Base-by-base conservation (phyloP, 1,139 yeast species). In the Magnusiomyces ingens region DNA sequence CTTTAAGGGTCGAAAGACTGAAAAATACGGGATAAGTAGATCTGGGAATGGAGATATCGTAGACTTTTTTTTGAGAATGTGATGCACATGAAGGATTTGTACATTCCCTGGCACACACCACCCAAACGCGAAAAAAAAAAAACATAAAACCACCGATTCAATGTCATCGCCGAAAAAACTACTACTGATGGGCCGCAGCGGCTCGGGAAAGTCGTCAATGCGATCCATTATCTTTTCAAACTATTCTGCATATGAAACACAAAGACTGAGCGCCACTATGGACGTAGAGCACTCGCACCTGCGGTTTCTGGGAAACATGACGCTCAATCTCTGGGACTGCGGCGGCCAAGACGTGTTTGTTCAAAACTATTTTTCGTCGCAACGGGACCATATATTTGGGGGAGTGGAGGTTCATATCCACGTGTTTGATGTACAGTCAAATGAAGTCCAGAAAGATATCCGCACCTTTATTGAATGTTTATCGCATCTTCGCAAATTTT, bases 181-280 rank as follows among this genome's bases (percentile, higher is more conserved):
- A 41, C 72, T 80, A 50, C 69, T 80, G 32, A 80, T 80, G 78
- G 99, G 99, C 71, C 85, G 98, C 50, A 85, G 95, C 22, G 98
- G 99, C 49, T 88, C 96, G 8, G 99, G 99, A 2, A 93, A 93
- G 69, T 88, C 96, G 5, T 90, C 97, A 11, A 93, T 93, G 99
- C 76, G 99, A 63, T 88, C 96, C 50, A 93, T 93, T 59, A 93
- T 93, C 61, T 93, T 93, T 69, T 82, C 93, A 66, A 93, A 94
- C 67, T 94, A 93, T 70, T 87, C 96, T 2, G 99, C 99, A 0
- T 88, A 91, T 66, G 99, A 93, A 66, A 93, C 99, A 1, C 77
- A 98, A 60, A 76, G 99, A 58, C 72, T 93, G 15, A 99, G 99
- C 0, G 99, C 99, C 22, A 93, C 99, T 0, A 91, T 94, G 57